Percentiles rank a stretch among this genome's conserved stretches.
phyloP scores from a whole-genome alignment of 1,139 yeast genomes.

The Suhomyces choctaworum region DNA sequence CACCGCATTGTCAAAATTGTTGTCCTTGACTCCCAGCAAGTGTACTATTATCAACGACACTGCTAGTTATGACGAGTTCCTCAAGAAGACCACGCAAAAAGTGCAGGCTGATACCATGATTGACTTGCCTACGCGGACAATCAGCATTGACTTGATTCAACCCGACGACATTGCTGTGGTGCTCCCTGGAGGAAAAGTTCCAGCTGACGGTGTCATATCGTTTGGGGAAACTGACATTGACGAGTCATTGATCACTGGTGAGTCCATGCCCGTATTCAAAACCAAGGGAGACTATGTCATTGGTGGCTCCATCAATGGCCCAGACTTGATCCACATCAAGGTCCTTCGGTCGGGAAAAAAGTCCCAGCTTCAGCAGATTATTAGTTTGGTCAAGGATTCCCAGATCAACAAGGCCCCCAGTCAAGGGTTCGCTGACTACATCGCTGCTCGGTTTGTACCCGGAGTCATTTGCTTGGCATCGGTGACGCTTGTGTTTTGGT shows the following conservation, averaged over 20 bases:
- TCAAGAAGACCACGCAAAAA: slow-evolving; percentile 14
- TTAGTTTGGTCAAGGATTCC: slow-evolving; percentile 82
- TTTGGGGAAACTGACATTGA: slow-evolving; percentile 81
- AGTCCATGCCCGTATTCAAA: slow-evolving; percentile 73
- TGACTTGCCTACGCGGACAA: slow-evolving; percentile 24
- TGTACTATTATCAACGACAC: slow-evolving; percentile 62
- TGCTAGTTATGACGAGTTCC: slow-evolving; percentile 25
- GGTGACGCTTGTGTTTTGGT: slow-evolving; percentile 73
- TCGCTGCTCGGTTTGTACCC: slow-evolving; percentile 89
- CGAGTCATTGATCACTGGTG: slow-evolving; percentile 91
- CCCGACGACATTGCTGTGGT: slow-evolving; percentile 73
- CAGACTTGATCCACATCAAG: slow-evolving; percentile 66
- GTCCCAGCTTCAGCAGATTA: slow-evolving; percentile 86
- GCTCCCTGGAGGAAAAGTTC: slow-evolving; percentile 83
- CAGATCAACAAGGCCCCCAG: slow-evolving; percentile 89
- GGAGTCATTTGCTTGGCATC: slow-evolving; percentile 60
- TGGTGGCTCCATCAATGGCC: slow-evolving; percentile 90
- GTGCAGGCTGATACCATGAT: slow-evolving; percentile 9
- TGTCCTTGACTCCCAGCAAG: slow-evolving; percentile 76
- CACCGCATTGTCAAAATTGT: slow-evolving; percentile 75
- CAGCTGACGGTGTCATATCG: slow-evolving; percentile 85
- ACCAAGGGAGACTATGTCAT: slow-evolving; percentile 60
- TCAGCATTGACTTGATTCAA: slow-evolving; percentile 78
- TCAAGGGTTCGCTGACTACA: slow-evolving; percentile 80
- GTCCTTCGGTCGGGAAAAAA: slow-evolving; percentile 76